Conservation (phyloP, 129 eudicot species). For the Helianthus annuus region HanXRQr2.0-SUNRISE NC_035449.2:187773165-187773664, state of each 20-base stretch:
- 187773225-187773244: background rate
- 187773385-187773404: background rate
- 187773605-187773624: conserved; percentile 74
- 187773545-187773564: conserved; percentile 27
- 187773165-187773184: conserved; percentile 30
- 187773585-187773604: conserved; percentile 76
- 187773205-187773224: conserved; percentile 20
- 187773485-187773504: conserved; percentile 20
- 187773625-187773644: too few species aligned
- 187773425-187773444: conserved; percentile 26
- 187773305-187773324: conserved; percentile 42
- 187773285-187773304: conserved; percentile 68
- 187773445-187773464: conserved; percentile 6
- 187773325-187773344: conserved; percentile 6
- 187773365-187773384: background rate
- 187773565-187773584: conserved; percentile 47
- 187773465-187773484: conserved; percentile 24
- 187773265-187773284: conserved; percentile 11
- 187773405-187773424: background rate
- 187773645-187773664: too few species aligned
- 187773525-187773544: background rate
- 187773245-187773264: conserved; percentile 5
- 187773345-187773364: background rate
- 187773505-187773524: conserved; percentile 21
- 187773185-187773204: too few species aligned